Percentiles rank a stretch among this genome's conserved stretches.
Conservation (phyloP, 2,329 filamentous ascomycete species). For the Sarocladium strictum region DNA sequence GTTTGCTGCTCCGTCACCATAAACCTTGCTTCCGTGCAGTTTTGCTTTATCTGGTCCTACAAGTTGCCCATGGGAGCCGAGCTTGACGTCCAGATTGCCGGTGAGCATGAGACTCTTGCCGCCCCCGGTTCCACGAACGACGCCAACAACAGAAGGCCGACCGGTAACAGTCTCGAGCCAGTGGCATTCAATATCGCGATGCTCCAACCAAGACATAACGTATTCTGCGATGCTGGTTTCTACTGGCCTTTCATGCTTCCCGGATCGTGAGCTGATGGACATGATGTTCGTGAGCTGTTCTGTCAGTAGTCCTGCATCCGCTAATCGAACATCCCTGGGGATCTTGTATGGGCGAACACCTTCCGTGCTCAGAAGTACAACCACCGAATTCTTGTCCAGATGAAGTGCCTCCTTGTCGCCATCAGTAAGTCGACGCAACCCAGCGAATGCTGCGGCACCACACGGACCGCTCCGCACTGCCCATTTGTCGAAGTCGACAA, state of each 20-base stretch:
- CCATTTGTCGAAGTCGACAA: constrained; percentile 42
- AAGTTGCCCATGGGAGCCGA: constrained; percentile 27
- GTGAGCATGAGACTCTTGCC: constrained; percentile 39
- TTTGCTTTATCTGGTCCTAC: constrained; percentile 31
- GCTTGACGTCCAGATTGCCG: constrained; percentile 31
- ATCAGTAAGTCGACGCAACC: constrained; percentile 42
- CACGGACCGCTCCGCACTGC: constrained; percentile 55
- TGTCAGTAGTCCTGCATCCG: neutral
- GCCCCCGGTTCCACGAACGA: constrained; percentile 31
- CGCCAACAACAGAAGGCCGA: constrained; percentile 37
- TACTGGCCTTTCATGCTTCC: neutral
- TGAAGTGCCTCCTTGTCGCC: constrained; percentile 28
- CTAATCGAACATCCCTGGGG: neutral
- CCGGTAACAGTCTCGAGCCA: constrained; percentile 32
- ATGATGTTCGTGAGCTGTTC: neutral
- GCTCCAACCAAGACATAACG: constrained; percentile 35
- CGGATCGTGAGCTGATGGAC: neutral
- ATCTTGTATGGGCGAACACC: constrained; percentile 11
- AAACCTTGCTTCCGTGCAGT: constrained; percentile 24
- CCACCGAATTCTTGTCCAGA: constrained; percentile 42
- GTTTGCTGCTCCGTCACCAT: constrained; percentile 33
- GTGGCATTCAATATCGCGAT: constrained; percentile 38
- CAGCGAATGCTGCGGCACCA: constrained; percentile 52
- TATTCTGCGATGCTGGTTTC: constrained; percentile 34
- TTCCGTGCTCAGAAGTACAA: constrained; percentile 64